Evolutionary conservation across 1,139 yeast species (phyloP).

Genomic region (Suhomyces taliae): DNA sequence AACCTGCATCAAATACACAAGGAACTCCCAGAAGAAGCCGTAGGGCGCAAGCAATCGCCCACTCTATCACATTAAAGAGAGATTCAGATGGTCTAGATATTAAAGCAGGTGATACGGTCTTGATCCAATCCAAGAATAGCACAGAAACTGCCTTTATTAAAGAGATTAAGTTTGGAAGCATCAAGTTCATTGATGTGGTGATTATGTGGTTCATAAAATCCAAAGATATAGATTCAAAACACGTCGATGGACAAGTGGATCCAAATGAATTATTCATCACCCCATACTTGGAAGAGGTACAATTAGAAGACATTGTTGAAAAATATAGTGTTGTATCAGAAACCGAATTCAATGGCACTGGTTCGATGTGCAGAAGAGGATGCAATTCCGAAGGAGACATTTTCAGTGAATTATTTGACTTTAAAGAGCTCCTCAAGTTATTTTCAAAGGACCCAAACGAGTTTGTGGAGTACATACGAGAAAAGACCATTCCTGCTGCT

Average conservation of each 20-base stretch:
- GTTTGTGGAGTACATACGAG: conserved; percentile 22
- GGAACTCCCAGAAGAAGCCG: conserved; percentile 15
- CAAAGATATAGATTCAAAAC: conserved; percentile 22
- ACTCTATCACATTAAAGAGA: conserved; percentile 23
- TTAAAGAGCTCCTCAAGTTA: conserved; percentile 24
- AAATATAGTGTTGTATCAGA: conserved; percentile 37
- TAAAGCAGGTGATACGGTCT: conserved; percentile 41
- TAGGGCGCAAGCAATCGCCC: conserved; percentile 12
- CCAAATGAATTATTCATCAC: conserved; percentile 45
- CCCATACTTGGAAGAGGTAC: conserved; percentile 34
- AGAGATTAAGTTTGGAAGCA: conserved; percentile 42
- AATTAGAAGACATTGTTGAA: conserved; percentile 28
- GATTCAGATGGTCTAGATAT: conserved; percentile 38
- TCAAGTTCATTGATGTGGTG: conserved; percentile 36
- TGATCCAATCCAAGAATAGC: conserved; percentile 19
- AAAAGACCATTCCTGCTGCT: conserved; percentile 26
- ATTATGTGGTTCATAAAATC: conserved; percentile 37
- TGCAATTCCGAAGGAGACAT: conserved; percentile 33
- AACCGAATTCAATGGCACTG: conserved; percentile 21
- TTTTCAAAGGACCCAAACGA: conserved; percentile 25
- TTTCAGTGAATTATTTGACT: conserved; percentile 38
- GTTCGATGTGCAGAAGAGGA: conserved; percentile 41
- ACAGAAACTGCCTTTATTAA: conserved; percentile 38
- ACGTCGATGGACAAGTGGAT: conserved; percentile 16
- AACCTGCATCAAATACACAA: conserved; percentile 12